Evolutionary conservation across 164 flowering plant species (phyloP), one percentile per base, ranked within the genome.

Genomic region (Vitis cinerea): DNA sequence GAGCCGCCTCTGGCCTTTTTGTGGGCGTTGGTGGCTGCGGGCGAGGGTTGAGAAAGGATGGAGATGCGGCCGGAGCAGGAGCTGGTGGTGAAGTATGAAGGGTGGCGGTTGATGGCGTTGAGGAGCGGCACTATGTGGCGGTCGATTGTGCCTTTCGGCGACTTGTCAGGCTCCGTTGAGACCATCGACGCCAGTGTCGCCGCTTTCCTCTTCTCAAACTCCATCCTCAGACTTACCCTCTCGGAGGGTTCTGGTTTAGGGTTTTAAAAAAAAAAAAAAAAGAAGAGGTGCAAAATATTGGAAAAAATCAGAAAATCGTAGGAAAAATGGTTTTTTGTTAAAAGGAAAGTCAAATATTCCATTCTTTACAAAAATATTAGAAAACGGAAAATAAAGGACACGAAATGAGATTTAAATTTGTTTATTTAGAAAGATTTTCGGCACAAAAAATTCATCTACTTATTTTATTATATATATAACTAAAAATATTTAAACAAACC

Each of bases 11-110:
- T 70, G 15, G 94, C 88, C 69, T 87, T 86, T 70, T 85, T 89
- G 68, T 84, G 82, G 49, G 61, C 29, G 49, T 70, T 62, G 67
- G 66, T 52, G 65, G 77, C 15, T 62, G 73, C 1, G 67, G 73
- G 59, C 9, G 73, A 61, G 64, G 93, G 90, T 65, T 86, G 91
- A 67, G 88, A 80, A 74, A 94, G 89, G 81, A 92, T 83, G 74
- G 99, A 92, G 81, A 92, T 87, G 10, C 97, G 87, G 71, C 99
- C 99, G 48, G 97, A 92, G 80, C 97, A 94, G 62, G 98, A 94
- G 80, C 93, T 88, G 79, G 98, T 94, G 81, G 97, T 89, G 95
- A 83, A 92, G 87, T 80, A 90, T 7, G 84, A 83, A 15, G 92
- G 88, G 74, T 89, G 87, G 47, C 55, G 69, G 74, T 94, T 94